Percentiles rank a stretch among this genome's conserved stretches.
phyloP scores from a whole-genome alignment of 1,284 basidiomycete genomes.

The Ceratorhiza oryzae-sativae region DNA sequence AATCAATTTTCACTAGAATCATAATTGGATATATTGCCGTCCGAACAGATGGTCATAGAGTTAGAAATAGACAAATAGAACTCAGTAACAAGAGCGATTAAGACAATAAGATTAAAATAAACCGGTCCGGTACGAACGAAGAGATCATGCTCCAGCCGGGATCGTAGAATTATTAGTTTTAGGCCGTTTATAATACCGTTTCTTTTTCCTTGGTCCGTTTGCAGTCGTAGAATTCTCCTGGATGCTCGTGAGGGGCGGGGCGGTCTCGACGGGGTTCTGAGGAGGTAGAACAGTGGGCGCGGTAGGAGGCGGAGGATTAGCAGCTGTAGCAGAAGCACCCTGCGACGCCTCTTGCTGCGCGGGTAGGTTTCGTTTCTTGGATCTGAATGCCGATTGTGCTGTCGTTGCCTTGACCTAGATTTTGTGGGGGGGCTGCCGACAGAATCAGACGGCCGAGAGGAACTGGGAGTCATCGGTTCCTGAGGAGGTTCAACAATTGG shows the following conservation, averaged over 20 bases:
- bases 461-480: not conserved
- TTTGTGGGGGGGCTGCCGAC: not conserved
- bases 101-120: slow-evolving; percentile 32
- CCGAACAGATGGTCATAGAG: slow-evolving; percentile 19
- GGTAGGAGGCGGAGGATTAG: not conserved
- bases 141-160: slow-evolving; percentile 8
- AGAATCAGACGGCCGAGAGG: slow-evolving; percentile 8
- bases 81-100: slow-evolving; percentile 27
- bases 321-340: not conserved
- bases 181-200: slow-evolving; percentile 18
- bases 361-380: not conserved
- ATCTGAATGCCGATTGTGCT: not conserved
- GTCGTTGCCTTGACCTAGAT: not conserved
- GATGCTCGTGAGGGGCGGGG: not conserved
- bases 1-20: slow-evolving; percentile 19
- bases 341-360: not conserved
- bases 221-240: not conserved
- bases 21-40: slow-evolving; percentile 24
- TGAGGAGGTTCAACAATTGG: not conserved
- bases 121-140: slow-evolving; percentile 7
- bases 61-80: slow-evolving; percentile 18
- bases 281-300: not conserved
- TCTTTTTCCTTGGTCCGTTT: not conserved
- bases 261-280: not conserved
- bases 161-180: slow-evolving; percentile 18